These are phyloP conservation scores for Histomonas meleagridis DNA, from an alignment of 208 protist genomes.

Conservation along the genomic window DNA sequence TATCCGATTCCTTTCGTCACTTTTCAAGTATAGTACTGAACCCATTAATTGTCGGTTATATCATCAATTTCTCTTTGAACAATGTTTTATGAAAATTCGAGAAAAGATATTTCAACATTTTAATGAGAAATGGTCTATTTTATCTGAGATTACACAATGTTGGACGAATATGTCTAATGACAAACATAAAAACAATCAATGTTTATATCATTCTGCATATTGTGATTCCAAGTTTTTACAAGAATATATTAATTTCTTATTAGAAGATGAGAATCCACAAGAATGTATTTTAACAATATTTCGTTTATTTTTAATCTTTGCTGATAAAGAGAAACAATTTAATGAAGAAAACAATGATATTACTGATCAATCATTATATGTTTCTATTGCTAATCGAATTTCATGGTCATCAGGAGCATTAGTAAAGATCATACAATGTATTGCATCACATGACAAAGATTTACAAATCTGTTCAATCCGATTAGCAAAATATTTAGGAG, in stretches of 20 bases:
- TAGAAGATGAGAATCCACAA: background rate
- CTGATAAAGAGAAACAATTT: background rate
- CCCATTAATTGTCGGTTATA: background rate
- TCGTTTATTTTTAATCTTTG: background rate
- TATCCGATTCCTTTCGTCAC: background rate
- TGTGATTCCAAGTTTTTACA: background rate
- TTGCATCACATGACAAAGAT: background rate
- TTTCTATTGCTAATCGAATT: background rate
- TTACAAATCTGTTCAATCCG: background rate
- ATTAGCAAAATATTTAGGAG: background rate
- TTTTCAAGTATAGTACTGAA: background rate
- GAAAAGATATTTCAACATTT: background rate
- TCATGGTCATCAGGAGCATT: background rate
- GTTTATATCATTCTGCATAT: background rate
- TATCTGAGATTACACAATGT: background rate
- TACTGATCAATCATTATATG: background rate
- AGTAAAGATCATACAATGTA: background rate
- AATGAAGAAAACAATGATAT: background rate
- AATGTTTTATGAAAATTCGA: background rate
- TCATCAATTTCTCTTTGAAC: background rate
- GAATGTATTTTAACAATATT: background rate
- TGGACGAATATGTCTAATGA: background rate
- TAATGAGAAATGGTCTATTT: constrained; percentile 25
- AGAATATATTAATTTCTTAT: background rate
- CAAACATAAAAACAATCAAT: background rate